Evolutionary conservation across 1,284 basidiomycete genomes (phyloP).

Genomic region (Ganoderma multipileum): DNA sequence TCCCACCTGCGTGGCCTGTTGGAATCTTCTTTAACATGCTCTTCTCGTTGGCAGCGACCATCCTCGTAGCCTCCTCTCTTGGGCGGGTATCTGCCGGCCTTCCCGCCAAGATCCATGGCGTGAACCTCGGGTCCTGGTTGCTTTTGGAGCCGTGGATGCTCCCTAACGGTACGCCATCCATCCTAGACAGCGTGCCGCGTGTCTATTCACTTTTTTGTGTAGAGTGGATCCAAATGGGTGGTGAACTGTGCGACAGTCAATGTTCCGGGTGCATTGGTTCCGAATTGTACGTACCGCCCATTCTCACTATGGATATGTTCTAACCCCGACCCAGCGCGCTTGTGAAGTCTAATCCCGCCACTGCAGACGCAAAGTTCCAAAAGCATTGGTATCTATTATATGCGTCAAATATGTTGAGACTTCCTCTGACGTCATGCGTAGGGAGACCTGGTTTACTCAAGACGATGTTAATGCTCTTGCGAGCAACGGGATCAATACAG

Average conservation of each 20-base stretch:
- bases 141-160: conserved; percentile 75
- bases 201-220: not conserved
- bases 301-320: not conserved
- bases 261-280: conserved; percentile 63
- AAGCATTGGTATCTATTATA: conserved; percentile 61
- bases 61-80: not conserved
- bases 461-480: conserved; percentile 61
- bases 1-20: not conserved
- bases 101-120: conserved; percentile 66
- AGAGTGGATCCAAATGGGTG: conserved; percentile 76
- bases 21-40: not conserved
- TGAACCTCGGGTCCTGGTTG: conserved; percentile 71
- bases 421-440: conserved; percentile 13
- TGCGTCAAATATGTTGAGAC: not conserved
- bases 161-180: conserved; percentile 51
- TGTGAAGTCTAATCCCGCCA: conserved; percentile 61
- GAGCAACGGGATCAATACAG: conserved; percentile 70
- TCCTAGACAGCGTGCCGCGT: not conserved
- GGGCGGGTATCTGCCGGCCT: conserved; percentile 19
- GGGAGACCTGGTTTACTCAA: conserved; percentile 77
- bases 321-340: conserved; percentile 51
- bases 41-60: not conserved
- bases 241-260: conserved; percentile 52
- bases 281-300: conserved; percentile 54
- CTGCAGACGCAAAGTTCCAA: conserved; percentile 64